A percentile compares a stretch with the other conserved stretches of the same genome.
phyloP scores from a whole-genome alignment of 805 yeast species.

The Suhomyces faveliae region DNA sequence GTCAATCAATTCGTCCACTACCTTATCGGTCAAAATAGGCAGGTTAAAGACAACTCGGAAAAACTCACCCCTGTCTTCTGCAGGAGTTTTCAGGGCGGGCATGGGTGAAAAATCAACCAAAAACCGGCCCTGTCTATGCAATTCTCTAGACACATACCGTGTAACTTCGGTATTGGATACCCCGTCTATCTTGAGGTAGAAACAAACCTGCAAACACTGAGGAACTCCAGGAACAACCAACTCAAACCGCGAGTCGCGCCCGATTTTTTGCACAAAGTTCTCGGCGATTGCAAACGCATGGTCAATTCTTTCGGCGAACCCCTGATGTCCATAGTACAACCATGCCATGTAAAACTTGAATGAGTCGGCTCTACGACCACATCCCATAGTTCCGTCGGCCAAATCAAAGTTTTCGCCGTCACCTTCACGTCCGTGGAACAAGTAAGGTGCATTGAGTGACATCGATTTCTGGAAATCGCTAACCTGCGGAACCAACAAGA shows the following conservation, averaged over 20 bases:
- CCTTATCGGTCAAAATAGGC: constrained; percentile 46
- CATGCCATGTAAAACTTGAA: constrained; percentile 76
- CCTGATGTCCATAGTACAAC: constrained; percentile 73
- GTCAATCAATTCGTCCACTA: constrained; percentile 36
- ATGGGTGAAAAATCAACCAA: constrained; percentile 79
- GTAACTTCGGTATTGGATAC: constrained; percentile 50
- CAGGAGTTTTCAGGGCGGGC: constrained; percentile 30
- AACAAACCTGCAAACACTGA: constrained; percentile 82
- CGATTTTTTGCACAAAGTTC: constrained; percentile 54
- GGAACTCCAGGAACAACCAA: constrained; percentile 48
- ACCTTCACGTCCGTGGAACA: constrained; percentile 58
- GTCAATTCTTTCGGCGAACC: constrained; percentile 64
- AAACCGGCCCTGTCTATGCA: constrained; percentile 64
- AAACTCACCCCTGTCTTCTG: constrained; percentile 64
- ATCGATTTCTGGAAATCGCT: constrained; percentile 65
- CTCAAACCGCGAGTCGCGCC: constrained; percentile 43
- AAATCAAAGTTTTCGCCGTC: constrained; percentile 60
- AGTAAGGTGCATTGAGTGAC: constrained; percentile 75
- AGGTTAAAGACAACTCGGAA: constrained; percentile 83
- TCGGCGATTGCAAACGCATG: constrained; percentile 67
- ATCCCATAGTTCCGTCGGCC: constrained; percentile 90
- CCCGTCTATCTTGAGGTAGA: constrained; percentile 56
- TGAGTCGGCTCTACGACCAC: constrained; percentile 84
- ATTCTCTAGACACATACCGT: constrained; percentile 55
- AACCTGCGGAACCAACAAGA: constrained; percentile 69